Evolutionary conservation across 2,329 filamentous ascomycete species (phyloP).

Genomic region (Westerdykella aurantiaca): DNA sequence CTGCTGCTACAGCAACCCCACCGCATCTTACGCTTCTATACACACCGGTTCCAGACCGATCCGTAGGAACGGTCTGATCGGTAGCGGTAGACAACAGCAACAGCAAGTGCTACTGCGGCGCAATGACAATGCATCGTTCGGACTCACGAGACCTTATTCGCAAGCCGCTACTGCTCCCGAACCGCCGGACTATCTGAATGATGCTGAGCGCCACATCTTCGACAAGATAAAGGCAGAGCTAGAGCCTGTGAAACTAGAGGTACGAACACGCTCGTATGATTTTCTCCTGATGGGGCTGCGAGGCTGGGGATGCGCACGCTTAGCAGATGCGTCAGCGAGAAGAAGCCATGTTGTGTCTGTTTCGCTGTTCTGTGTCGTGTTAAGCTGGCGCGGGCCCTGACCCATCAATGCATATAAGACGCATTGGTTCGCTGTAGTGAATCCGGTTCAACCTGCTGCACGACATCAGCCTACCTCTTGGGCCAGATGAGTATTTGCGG

Average conservation of each 20-base stretch:
- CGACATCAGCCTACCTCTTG: conserved; percentile 8
- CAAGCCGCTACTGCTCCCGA: conserved; percentile 21
- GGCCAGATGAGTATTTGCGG: background rate
- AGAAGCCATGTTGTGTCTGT: too few relatives aligned
- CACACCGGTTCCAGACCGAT: background rate
- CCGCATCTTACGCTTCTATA: background rate
- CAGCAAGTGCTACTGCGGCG: too few relatives aligned
- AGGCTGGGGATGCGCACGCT: background rate
- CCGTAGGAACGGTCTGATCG: background rate
- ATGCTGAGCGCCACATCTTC: conserved; percentile 45
- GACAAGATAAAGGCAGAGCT: conserved; percentile 41
- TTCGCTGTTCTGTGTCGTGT: too few relatives aligned
- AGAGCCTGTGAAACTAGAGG: conserved; percentile 43
- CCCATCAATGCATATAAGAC: too few relatives aligned
- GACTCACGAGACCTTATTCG: conserved; percentile 18
- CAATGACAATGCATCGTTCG: too few relatives aligned
- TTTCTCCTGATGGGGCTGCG: background rate
- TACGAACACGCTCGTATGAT: conserved; percentile 19
- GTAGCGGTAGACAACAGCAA: too few relatives aligned
- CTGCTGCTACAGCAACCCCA: conserved; percentile 3
- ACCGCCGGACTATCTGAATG: conserved; percentile 45
- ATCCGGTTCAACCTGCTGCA: background rate
- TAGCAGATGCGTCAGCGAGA: too few relatives aligned
- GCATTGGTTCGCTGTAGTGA: too few relatives aligned
- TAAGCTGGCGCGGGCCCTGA: too few relatives aligned